Evolutionary conservation across 2,329 filamentous ascomycete species (phyloP).

Genomic region (Arthrobotrys pseudoclavata): DNA sequence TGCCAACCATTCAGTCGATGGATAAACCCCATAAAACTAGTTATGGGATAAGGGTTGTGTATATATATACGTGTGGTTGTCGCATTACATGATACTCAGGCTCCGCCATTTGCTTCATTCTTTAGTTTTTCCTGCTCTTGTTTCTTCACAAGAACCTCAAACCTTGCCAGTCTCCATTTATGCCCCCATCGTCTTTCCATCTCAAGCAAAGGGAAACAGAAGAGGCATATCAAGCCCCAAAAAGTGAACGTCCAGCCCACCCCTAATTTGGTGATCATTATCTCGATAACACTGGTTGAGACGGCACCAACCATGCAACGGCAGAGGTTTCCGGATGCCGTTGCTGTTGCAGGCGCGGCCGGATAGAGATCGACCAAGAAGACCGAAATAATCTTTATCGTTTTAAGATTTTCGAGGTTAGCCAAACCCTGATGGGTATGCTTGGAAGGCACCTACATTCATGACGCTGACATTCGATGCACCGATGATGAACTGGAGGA

Average conservation of each 20-base stretch:
- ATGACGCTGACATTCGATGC: conserved; percentile 74
- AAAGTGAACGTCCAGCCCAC: conserved; percentile 76
- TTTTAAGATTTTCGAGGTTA: background rate
- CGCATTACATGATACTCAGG: background rate
- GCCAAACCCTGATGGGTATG: background rate
- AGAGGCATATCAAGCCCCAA: conserved; percentile 70
- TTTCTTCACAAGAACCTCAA: conserved; percentile 37
- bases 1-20: background rate
- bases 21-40: too few species aligned
- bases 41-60: too few species aligned
- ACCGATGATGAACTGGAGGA: conserved; percentile 73
- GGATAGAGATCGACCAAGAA: conserved; percentile 76
- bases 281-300: conserved; percentile 73
- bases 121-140: conserved; percentile 16
- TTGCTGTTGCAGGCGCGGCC: conserved; percentile 73
- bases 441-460: conserved; percentile 67
- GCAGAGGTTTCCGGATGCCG: conserved; percentile 75
- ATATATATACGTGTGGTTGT: too few species aligned
- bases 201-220: conserved; percentile 70
- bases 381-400: conserved; percentile 68
- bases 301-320: conserved; percentile 74
- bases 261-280: conserved; percentile 73
- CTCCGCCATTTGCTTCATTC: background rate
- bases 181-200: conserved; percentile 70
- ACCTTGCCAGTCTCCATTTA: conserved; percentile 70